phyloP scores from a whole-genome alignment of 306 rosid genomes.

The Trichosanthes truncata region DNA sequence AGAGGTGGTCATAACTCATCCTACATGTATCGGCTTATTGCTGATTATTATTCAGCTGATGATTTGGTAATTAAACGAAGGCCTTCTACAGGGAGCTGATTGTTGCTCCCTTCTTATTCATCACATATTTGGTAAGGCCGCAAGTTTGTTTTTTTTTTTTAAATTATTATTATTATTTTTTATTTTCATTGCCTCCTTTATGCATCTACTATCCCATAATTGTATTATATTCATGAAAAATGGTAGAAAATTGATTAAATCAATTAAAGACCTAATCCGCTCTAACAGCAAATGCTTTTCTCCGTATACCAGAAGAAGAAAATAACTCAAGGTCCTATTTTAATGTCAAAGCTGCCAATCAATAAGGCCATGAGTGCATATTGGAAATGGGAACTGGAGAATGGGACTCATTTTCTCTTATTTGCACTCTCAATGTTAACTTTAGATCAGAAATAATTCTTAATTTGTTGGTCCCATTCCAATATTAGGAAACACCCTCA shows the following conservation, averaged over 20 bases:
- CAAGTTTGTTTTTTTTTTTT: no score
- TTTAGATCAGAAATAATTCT: neutral
- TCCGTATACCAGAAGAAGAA: neutral
- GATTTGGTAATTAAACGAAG: constrained; percentile 77
- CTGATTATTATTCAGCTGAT: constrained; percentile 91
- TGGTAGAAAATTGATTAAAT: neutral
- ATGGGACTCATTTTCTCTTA: neutral
- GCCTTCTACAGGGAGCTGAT: constrained; percentile 42
- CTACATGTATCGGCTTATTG: constrained; percentile 90
- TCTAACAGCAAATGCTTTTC: neutral
- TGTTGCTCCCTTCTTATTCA: constrained; percentile 23
- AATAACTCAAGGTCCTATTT: neutral
- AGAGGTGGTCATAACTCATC: constrained; percentile 98
- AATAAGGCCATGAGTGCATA: neutral
- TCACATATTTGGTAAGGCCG: constrained; percentile 21
- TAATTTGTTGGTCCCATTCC: neutral
- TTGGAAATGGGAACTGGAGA: neutral
- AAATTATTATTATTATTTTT: neutral
- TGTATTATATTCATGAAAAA: neutral
- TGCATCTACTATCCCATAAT: neutral
- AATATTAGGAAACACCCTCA: neutral
- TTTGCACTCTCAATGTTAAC: neutral
- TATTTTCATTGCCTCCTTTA: neutral
- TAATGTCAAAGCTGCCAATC: neutral
- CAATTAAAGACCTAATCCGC: neutral